Conservation (phyloP, 2,329 filamentous ascomycete species). For the Fusarium sp. region DNA sequence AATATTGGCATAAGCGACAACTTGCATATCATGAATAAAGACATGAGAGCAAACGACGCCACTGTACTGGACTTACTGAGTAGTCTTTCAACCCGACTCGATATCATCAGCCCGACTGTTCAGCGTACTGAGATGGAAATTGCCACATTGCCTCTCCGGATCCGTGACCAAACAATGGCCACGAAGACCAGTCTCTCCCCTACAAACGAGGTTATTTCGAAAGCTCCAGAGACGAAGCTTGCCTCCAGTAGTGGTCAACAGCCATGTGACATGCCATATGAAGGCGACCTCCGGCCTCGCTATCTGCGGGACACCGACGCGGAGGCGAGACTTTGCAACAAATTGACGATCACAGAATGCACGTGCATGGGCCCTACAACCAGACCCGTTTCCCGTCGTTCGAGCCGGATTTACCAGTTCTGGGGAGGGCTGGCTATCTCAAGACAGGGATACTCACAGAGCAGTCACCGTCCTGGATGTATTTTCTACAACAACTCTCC, state of each 20-base stretch:
- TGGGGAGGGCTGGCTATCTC: neutral
- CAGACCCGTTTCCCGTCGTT: neutral
- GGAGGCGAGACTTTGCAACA: neutral
- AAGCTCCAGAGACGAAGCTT: no score
- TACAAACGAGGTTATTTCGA: neutral
- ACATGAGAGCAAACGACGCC: neutral
- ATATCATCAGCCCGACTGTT: fast-evolving
- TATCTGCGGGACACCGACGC: neutral
- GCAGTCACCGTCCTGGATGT: neutral
- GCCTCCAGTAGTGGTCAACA: neutral
- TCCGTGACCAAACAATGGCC: neutral
- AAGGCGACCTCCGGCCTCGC: neutral
- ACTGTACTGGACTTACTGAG: neutral
- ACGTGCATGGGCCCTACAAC: neutral
- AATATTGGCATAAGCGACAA: neutral
- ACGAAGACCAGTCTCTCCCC: neutral
- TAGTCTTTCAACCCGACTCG: neutral
- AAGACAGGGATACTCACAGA: neutral
- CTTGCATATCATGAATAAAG: neutral
- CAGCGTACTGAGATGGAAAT: neutral
- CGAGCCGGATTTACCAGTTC: neutral
- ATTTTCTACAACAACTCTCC: fast-evolving
- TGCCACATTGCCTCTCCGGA: neutral
- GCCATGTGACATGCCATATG: neutral
- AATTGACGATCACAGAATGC: neutral